Base-by-base conservation (phyloP, 257 asterid species). In the Nicotiana undulata region DNA sequence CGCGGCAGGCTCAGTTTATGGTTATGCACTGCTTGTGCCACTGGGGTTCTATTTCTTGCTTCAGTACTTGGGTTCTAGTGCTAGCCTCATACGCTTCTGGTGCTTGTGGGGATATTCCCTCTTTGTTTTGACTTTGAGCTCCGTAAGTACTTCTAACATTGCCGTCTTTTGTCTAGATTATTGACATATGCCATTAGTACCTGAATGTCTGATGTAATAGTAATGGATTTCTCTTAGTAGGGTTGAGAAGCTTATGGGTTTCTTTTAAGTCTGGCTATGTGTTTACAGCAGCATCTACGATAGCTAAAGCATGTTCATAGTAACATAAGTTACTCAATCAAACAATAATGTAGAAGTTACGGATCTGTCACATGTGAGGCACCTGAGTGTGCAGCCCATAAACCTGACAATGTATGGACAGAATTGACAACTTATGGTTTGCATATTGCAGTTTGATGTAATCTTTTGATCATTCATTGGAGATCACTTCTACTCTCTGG, bases 81-180 rank as follows among this genome's bases (percentile, higher is more conserved):
- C 90, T 87, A 95, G 99, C 94, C 94, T 93, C 32, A 29, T 95
- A 63, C 97, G 94, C 83, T 90, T 95, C 83, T 95, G 99, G 99
- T 95, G 99, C 95, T 72, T 95, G 92, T 95, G 99, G 99, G 98
- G 99, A 84, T 95, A 95, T 86, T 95, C 99, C 28, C 93, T 95
- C 85, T 91, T 91, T 96, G 87, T 95, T 81, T 92, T 91, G 75
- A 81, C 90, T 90, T 89, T 90, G 75, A 89, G 90, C 84, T 91
- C 97, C 51, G 98, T 95, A 89, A 92, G 98, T 89, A 15, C 1
- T 53, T 5, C 59, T 17, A 17, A 80, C 81, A 68, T 26, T 18
- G 58, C 18, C 31, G 60, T 65, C 82, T 40, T 44, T 78, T 40
- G 26, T 59, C 60, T 64, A 76, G 22, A 79, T 28, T 31, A 0